These are phyloP conservation scores for Coprinopsis marcescibilis DNA, from an alignment of 768 basidiomycete species.

Conservation along the genomic window DNA sequence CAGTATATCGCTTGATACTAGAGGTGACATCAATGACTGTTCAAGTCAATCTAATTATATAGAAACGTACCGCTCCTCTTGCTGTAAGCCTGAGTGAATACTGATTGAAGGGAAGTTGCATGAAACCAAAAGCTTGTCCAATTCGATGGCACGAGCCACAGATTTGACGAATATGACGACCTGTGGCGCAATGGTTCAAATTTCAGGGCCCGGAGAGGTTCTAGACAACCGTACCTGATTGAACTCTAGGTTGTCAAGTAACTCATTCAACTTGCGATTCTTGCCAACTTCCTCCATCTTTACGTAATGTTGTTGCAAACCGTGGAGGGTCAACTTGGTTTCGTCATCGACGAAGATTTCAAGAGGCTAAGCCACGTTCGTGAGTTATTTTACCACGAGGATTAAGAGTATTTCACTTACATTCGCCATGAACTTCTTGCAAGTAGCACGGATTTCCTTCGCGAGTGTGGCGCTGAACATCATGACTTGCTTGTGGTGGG, in stretches of 20 bases:
- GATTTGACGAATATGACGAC: constrained; percentile 99
- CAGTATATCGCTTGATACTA: constrained; percentile 92
- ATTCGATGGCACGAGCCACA: constrained; percentile 90
- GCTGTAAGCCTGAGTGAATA: constrained; percentile 91
- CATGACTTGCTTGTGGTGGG: constrained; percentile 99
- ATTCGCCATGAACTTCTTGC: constrained; percentile 99
- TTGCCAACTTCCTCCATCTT: constrained; percentile 93
- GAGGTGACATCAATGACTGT: constrained; percentile 6
- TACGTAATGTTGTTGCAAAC: constrained; percentile 97
- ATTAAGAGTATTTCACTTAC: constrained; percentile 42
- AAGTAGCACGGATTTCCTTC: constrained; percentile 94
- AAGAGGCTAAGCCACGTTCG: constrained; percentile 60
- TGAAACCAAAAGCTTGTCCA: constrained; percentile 92
- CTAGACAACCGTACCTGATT: constrained; percentile 63
- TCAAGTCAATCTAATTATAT: neutral
- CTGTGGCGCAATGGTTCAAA: constrained; percentile 33
- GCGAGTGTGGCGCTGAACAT: constrained; percentile 99
- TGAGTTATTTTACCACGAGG: neutral
- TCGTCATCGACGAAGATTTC: constrained; percentile 99
- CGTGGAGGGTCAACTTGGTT: constrained; percentile 96
- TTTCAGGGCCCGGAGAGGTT: neutral
- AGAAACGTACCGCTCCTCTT: constrained; percentile 85
- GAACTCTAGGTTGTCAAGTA: constrained; percentile 94
- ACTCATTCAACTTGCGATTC: constrained; percentile 94
- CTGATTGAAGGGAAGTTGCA: constrained; percentile 99